A percentile compares a stretch with the other conserved stretches of the same genome.
These are phyloP conservation scores for Xylaria nigripes DNA, from an alignment of 495 filamentous ascomycete genomes.

Conservation along the genomic window DNA sequence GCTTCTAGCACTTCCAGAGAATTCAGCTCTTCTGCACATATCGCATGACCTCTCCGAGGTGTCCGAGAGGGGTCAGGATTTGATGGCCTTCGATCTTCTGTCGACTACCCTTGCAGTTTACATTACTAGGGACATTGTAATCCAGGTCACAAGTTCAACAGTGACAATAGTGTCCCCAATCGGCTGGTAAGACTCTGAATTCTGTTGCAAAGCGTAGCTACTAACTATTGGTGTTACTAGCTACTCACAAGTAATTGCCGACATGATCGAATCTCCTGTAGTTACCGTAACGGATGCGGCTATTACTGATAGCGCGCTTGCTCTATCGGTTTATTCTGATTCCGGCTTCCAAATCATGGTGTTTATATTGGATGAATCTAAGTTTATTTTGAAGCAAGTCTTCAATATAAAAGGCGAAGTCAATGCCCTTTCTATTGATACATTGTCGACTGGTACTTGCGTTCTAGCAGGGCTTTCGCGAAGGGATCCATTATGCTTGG, in stretches of 20 bases:
- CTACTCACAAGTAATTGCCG: constrained; percentile 16
- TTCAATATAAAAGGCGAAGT: constrained; percentile 33
- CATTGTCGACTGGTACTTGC: constrained; percentile 10
- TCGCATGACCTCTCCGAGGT: constrained; percentile 31
- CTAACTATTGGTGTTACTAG: constrained; percentile 16
- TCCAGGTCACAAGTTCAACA: constrained; percentile 51
- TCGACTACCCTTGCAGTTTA: constrained; percentile 48
- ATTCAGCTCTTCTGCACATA: constrained; percentile 31
- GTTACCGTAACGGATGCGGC: constrained; percentile 28
- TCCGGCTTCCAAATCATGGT: constrained; percentile 27
- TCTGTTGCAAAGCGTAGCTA: neutral
- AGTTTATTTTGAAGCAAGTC: constrained; percentile 15
- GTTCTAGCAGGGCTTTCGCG: constrained; percentile 28
- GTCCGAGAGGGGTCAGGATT: constrained; percentile 28
- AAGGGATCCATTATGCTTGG: constrained; percentile 20
- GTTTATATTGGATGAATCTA: constrained; percentile 18
- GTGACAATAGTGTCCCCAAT: constrained; percentile 29
- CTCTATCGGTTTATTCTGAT: constrained; percentile 27
- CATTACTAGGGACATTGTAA: constrained; percentile 25
- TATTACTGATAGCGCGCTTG: constrained; percentile 23
- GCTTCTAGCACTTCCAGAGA: constrained; percentile 46
- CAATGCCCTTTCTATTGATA: constrained; percentile 29
- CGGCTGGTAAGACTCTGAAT: constrained; percentile 19
- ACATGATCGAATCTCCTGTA: constrained; percentile 18
- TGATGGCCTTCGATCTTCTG: constrained; percentile 39